Evolutionary conservation across 2,329 filamentous ascomycete genomes (phyloP).

Genomic region (Xylaria sp.): DNA sequence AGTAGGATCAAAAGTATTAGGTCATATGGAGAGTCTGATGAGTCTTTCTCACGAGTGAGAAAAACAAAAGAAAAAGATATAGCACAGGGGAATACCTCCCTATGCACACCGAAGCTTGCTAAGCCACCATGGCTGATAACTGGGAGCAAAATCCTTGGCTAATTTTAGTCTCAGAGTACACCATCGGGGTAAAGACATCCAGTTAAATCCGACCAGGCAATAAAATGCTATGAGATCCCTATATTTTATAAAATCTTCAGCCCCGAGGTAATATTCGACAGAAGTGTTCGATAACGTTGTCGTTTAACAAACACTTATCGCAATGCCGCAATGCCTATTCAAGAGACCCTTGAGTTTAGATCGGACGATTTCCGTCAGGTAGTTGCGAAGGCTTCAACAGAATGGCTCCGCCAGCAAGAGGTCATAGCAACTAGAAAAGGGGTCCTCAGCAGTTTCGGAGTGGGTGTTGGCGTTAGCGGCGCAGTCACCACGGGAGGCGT

Average conservation of each 20-base stretch:
- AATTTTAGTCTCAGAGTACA: slow-evolving; percentile 4
- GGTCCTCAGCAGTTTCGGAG: slow-evolving; percentile 1
- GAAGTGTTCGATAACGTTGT: too few relatives aligned
- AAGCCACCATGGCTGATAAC: background rate
- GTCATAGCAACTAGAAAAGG: slow-evolving; percentile 13
- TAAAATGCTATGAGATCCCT: too few relatives aligned
- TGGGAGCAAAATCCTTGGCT: slow-evolving; percentile 6
- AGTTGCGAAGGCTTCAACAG: slow-evolving; percentile 1
- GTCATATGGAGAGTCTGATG: too few relatives aligned
- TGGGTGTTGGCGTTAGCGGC: slow-evolving; percentile 6
- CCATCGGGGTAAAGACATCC: too few relatives aligned
- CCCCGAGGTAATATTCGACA: too few relatives aligned
- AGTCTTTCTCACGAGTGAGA: too few relatives aligned
- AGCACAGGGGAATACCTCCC: too few relatives aligned
- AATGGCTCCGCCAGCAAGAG: slow-evolving; percentile 19
- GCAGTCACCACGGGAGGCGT: slow-evolving; percentile 13
- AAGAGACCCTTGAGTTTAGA: slow-evolving; percentile 23
- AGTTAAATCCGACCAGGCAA: too few relatives aligned
- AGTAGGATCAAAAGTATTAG: too few relatives aligned
- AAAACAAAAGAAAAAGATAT: too few relatives aligned
- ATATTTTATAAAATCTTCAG: too few relatives aligned
- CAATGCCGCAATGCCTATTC: slow-evolving; percentile 17
- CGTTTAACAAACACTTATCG: background rate
- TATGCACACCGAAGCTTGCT: background rate
- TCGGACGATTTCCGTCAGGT: slow-evolving; percentile 10